Conservation (phyloP, 2,329 filamentous ascomycete genomes). For the Venturia pyrina region DNA sequence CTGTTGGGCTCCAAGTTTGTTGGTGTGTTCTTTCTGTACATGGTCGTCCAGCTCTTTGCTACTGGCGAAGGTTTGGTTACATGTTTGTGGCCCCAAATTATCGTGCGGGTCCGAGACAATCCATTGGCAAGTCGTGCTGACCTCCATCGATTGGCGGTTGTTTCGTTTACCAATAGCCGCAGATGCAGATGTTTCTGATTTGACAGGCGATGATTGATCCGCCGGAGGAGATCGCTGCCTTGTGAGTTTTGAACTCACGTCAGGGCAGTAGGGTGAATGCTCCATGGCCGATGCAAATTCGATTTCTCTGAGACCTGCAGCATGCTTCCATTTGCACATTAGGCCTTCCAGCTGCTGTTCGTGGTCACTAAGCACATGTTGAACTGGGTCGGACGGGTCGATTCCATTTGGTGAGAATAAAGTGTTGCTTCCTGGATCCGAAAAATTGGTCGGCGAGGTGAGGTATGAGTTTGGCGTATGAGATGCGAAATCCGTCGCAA, state of each 20-base stretch:
- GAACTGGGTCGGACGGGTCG: neutral
- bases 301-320: no score
- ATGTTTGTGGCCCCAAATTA: neutral
- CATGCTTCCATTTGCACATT: neutral
- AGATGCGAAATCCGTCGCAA: neutral
- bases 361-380: neutral
- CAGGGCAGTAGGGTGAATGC: no score
- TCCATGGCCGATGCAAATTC: no score
- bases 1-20: constrained; percentile 3
- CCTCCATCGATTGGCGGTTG: neutral
- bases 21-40: constrained; percentile 8
- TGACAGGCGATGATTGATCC: neutral
- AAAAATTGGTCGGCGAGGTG: neutral
- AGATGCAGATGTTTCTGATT: neutral
- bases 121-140: constrained; percentile 7
- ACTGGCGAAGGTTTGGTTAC: neutral
- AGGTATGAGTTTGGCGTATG: neutral
- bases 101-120: neutral
- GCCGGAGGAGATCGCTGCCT: neutral
- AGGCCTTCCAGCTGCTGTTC: neutral
- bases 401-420: neutral
- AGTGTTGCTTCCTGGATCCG: neutral
- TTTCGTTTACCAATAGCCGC: neutral
- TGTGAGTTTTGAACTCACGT: neutral
- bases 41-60: constrained; percentile 10